phyloP scores from a whole-genome alignment of 352 stramenopile species.

The Phytophthora melonis region DNA sequence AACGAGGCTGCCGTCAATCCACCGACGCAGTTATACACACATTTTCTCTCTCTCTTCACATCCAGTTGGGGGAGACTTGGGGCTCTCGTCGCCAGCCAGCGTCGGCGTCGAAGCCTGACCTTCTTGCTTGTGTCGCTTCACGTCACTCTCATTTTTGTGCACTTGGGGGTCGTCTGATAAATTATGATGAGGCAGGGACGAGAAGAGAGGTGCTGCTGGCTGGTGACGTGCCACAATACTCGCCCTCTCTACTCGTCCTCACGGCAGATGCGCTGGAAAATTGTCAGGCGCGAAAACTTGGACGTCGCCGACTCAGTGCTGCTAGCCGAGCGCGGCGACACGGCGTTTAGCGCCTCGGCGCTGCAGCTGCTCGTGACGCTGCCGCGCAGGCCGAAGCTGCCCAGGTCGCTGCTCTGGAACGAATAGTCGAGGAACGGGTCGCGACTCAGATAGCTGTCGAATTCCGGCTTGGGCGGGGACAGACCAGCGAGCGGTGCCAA shows the following conservation, averaged over 20 bases:
- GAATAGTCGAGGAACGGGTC: constrained; percentile 66
- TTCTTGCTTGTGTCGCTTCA: constrained; percentile 36
- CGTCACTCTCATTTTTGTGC: constrained; percentile 38
- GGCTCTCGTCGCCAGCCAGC: constrained; percentile 20
- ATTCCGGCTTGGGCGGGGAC: constrained; percentile 34
- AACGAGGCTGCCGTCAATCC: constrained; percentile 44
- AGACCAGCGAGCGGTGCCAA: constrained; percentile 56
- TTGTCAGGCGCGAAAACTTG: constrained; percentile 79
- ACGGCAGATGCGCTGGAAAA: constrained; percentile 87
- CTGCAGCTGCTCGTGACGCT: constrained; percentile 44
- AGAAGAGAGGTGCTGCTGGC: constrained; percentile 17
- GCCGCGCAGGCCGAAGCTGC: constrained; percentile 32
- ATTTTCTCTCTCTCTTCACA: constrained; percentile 45
- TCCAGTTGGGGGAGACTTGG: constrained; percentile 31
- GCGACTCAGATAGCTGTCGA: constrained; percentile 54
- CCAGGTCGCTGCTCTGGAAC: constrained; percentile 46
- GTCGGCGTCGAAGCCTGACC: constrained; percentile 16
- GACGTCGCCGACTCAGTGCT: constrained; percentile 46
- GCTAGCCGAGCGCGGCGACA: constrained; percentile 45
- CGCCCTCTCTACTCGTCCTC: constrained; percentile 58
- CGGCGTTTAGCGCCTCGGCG: constrained; percentile 41
- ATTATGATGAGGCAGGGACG: constrained; percentile 47
- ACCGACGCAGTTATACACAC: constrained; percentile 55
- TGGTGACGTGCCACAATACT: constrained; percentile 16
- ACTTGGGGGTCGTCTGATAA: constrained; percentile 54